Evolutionary conservation across 2,329 filamentous ascomycete genomes (phyloP).

Genomic region (Ceratocystis variospora): DNA sequence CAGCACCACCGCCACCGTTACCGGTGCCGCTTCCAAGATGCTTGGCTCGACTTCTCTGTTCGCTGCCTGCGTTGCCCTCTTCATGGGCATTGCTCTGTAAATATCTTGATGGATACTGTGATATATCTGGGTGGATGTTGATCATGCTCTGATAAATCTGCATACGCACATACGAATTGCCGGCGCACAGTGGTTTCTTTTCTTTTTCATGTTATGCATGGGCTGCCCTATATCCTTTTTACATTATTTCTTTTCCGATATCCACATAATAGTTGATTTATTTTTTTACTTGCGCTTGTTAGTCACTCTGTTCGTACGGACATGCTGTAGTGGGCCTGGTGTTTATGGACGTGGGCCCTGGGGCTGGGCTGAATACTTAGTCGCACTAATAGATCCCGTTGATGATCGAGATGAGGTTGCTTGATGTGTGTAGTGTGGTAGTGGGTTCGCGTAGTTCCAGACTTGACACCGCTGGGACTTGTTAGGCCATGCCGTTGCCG

Average conservation of each 20-base stretch:
- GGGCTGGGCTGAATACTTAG: not conserved
- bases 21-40: slow-evolving; percentile 11
- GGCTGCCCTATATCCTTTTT: slow-evolving; percentile 11
- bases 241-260: slow-evolving; percentile 9
- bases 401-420: not conserved
- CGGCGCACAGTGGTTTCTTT: not conserved
- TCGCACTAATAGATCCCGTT: not conserved
- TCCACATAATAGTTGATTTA: slow-evolving; percentile 16
- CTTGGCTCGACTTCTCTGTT: slow-evolving; percentile 13
- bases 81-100: slow-evolving; percentile 18
- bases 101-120: not conserved
- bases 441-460: no score
- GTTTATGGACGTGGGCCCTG: not conserved
- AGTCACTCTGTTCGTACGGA: not conserved
- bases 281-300: slow-evolving; percentile 7
- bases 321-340: not conserved
- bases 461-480: not conserved
- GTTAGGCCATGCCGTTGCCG: not conserved
- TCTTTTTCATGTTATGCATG: slow-evolving; percentile 12
- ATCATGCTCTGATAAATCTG: slow-evolving; percentile 12
- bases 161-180: not conserved
- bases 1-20: not conserved
- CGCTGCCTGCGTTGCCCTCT: slow-evolving; percentile 12
- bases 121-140: not conserved
- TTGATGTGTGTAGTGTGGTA: not conserved